Evolutionary conservation across 108 stramenopile genomes (phyloP).

Genomic region (Stephanodiscus triporus): DNA sequence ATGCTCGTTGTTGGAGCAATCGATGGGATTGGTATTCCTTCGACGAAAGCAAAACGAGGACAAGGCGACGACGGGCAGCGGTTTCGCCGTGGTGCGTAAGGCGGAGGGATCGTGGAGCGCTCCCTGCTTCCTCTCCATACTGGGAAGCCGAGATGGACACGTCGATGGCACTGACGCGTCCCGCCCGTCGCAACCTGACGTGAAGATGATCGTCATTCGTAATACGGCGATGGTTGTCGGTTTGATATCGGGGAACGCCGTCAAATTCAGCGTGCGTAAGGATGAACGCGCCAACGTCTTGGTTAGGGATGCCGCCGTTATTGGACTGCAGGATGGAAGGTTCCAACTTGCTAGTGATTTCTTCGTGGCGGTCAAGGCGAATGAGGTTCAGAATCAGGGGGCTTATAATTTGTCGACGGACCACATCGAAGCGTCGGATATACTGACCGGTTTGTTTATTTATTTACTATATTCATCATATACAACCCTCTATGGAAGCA

Average conservation of each 20-base stretch:
- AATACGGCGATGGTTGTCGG: conserved; percentile 36
- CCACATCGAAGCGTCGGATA: conserved; percentile 28
- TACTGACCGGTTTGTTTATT: conserved; percentile 34
- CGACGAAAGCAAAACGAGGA: conserved; percentile 19
- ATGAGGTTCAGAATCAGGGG: conserved; percentile 36
- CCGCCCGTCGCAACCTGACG: conserved; percentile 6
- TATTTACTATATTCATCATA: neutral
- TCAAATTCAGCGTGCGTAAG: conserved; percentile 35
- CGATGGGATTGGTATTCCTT: conserved; percentile 42
- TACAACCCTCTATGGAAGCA: neutral
- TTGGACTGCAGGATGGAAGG: conserved; percentile 25
- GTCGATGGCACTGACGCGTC: neutral
- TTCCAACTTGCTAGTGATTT: conserved; percentile 28
- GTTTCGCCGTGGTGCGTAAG: conserved; percentile 42
- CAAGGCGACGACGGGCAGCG: conserved; percentile 17
- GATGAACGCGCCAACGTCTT: conserved; percentile 41
- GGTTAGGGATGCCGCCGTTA: conserved; percentile 37
- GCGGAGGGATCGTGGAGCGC: conserved; percentile 46
- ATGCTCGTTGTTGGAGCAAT: conserved; percentile 44
- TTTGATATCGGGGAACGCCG: conserved; percentile 31
- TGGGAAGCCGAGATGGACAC: conserved; percentile 5
- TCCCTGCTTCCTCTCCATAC: conserved; percentile 37
- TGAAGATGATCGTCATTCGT: conserved; percentile 39
- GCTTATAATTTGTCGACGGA: conserved; percentile 28
- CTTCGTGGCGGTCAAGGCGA: conserved; percentile 32